Evolutionary conservation across 2,329 filamentous ascomycete genomes (phyloP).

Genomic region (Rhytidhysteron rufulum): DNA sequence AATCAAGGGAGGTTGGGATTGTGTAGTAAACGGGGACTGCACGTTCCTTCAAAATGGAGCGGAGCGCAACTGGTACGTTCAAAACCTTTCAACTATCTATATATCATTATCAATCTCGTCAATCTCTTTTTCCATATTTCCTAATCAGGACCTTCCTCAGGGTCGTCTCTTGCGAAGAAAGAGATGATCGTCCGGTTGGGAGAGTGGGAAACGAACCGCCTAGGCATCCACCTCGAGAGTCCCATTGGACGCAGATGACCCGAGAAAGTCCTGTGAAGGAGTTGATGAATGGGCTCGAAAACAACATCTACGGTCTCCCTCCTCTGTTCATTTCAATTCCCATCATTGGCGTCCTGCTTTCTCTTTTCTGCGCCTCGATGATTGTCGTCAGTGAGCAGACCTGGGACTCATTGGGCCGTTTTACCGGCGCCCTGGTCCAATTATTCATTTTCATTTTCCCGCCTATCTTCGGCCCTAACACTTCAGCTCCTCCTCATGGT

Average conservation of each 20-base stretch:
- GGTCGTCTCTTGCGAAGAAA: background rate
- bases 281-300: too few relatives aligned
- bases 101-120: conserved; percentile 1
- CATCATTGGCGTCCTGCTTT: background rate
- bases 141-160: background rate
- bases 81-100: background rate
- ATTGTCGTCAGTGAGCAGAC: background rate
- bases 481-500: too few relatives aligned
- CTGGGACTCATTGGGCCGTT: background rate
- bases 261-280: background rate
- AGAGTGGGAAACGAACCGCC: background rate
- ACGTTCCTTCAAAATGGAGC: conserved; percentile 74
- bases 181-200: background rate
- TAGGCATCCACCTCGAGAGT: background rate
- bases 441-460: background rate
- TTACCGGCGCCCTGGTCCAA: background rate
- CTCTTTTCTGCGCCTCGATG: background rate
- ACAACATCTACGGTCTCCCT: background rate
- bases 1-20: conserved; percentile 75
- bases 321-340: background rate
- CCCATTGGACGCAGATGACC: background rate
- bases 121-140: background rate
- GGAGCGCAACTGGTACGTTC: conserved; percentile 77
- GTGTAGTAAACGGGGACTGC: conserved; percentile 78
- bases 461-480: too few relatives aligned